phyloP scores from a whole-genome alignment of 768 basidiomycete genomes.

The Chalciporus piperatus region DNA sequence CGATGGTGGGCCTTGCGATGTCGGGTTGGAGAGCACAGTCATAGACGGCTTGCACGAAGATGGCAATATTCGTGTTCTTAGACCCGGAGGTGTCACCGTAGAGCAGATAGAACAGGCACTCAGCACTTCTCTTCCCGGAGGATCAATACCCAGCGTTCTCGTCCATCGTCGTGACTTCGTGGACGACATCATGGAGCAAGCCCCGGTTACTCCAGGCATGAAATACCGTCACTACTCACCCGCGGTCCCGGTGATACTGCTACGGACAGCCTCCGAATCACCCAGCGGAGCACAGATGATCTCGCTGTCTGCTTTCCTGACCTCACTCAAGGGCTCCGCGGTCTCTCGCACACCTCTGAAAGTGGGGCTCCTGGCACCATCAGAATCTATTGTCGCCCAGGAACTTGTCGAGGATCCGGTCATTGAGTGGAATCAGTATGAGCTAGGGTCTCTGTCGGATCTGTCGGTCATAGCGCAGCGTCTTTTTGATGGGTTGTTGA shows the following conservation, averaged over 20 bases:
- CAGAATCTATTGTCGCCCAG: conserved; percentile 46
- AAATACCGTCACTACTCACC: conserved; percentile 99
- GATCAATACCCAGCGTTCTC: conserved; percentile 55
- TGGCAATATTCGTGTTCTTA: conserved; percentile 74
- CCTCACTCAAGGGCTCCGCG: conserved; percentile 36
- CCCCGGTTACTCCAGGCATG: conserved; percentile 97
- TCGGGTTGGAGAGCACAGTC: conserved; percentile 96
- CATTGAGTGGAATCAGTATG: conserved; percentile 56
- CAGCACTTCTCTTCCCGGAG: conserved; percentile 36
- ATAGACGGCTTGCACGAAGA: conserved; percentile 80
- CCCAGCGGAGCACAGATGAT: conserved; percentile 34
- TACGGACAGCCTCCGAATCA: conserved; percentile 50
- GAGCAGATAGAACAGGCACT: conserved; percentile 77
- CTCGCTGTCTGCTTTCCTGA: conserved; percentile 38
- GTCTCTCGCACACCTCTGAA: conserved; percentile 26
- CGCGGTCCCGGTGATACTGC: conserved; percentile 76
- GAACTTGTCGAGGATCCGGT: conserved; percentile 30
- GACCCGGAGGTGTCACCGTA: conserved; percentile 90
- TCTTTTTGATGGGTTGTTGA: conserved; percentile 84
- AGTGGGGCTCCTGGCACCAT: conserved; percentile 68
- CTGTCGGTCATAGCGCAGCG: conserved; percentile 72
- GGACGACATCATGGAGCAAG: conserved; percentile 64
- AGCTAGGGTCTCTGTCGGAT: conserved; percentile 48
- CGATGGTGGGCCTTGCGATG: conserved; percentile 87
- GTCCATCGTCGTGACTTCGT: conserved; percentile 79